A percentile compares a stretch with the other conserved stretches of the same genome.
Evolutionary conservation across 2,329 filamentous ascomycete species (phyloP).

Genomic region (Fusarium hainanense): DNA sequence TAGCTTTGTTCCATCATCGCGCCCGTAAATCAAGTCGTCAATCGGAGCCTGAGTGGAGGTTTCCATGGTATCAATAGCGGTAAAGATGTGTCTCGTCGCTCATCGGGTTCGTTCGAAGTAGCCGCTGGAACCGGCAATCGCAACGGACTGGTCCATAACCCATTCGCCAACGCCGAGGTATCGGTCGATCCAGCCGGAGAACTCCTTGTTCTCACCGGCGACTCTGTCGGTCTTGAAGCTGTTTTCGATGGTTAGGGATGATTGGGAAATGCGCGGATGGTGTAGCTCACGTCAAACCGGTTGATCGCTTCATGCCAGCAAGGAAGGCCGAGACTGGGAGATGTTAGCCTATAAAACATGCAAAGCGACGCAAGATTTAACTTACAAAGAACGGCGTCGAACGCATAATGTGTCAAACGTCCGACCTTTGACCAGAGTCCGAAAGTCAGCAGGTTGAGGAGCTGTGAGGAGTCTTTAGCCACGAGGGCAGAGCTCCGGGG

Average conservation of each 20-base stretch:
- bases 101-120: conserved; percentile 93
- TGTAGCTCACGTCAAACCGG: conserved; percentile 90
- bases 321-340: conserved; percentile 90
- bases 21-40: conserved; percentile 29
- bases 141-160: conserved; percentile 97
- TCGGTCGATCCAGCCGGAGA: conserved; percentile 89
- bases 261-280: not conserved
- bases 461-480: conserved; percentile 58
- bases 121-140: conserved; percentile 85
- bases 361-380: conserved; percentile 33
- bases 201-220: conserved; percentile 80
- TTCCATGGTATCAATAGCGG: conserved; percentile 32
- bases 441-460: conserved; percentile 76
- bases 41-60: conserved; percentile 26
- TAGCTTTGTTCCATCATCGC: conserved; percentile 16
- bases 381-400: conserved; percentile 92
- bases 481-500: conserved; percentile 39
- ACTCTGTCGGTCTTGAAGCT: conserved; percentile 91
- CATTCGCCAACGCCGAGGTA: conserved; percentile 96
- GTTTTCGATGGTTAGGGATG: conserved; percentile 50
- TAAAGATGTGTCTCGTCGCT: conserved; percentile 15
- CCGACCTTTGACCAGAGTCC: conserved; percentile 84
- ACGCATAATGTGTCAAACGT: conserved; percentile 92
- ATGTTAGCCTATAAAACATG: conserved; percentile 5
- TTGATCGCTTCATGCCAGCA: conserved; percentile 96